phyloP scores from a whole-genome alignment of 176 grass and related monocot species.

The Saccharum officinarum region DNA sequence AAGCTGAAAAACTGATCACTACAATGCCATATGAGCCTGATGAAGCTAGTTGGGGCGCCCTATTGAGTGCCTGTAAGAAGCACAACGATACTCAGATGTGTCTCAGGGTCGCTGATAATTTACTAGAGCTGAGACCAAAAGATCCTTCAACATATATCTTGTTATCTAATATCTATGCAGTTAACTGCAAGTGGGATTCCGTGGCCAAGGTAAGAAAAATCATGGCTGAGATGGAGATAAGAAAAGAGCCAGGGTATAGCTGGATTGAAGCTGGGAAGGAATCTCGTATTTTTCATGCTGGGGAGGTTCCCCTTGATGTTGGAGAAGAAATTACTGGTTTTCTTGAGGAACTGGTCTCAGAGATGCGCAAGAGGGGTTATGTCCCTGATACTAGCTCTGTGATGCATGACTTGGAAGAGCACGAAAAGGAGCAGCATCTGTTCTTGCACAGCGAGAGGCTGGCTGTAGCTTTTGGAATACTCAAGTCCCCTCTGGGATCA shows the following conservation, averaged over 20 bases:
- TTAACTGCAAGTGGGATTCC: slow-evolving; percentile 67
- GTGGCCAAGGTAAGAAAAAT: slow-evolving; percentile 64
- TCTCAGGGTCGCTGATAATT: slow-evolving; percentile 61
- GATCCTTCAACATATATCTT: slow-evolving; percentile 84
- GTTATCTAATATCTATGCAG: slow-evolving; percentile 83
- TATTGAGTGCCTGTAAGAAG: slow-evolving; percentile 87
- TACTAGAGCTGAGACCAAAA: slow-evolving; percentile 65
- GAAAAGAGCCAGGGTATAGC: slow-evolving; percentile 75
- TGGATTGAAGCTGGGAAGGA: slow-evolving; percentile 70
- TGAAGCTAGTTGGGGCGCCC: slow-evolving; percentile 68
- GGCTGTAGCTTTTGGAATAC: slow-evolving; percentile 75
- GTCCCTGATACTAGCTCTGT: slow-evolving; percentile 78
- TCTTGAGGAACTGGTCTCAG: slow-evolving; percentile 47
- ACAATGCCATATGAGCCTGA: slow-evolving; percentile 76
- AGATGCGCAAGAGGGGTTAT: slow-evolving; percentile 84
- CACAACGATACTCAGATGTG: slow-evolving; percentile 63
- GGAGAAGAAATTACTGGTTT: slow-evolving; percentile 62
- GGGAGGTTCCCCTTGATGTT: slow-evolving; percentile 57
- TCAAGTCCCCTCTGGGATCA: slow-evolving; percentile 59
- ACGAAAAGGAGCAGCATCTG: slow-evolving; percentile 85
- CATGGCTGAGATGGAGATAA: slow-evolving; percentile 60
- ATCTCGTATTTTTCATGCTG: slow-evolving; percentile 63
- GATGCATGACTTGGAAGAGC: slow-evolving; percentile 95
- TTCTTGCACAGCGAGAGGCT: slow-evolving; percentile 89
- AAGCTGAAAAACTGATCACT: slow-evolving; percentile 72